phyloP scores from a whole-genome alignment of 169 alveolate genomes.

The Cryptosporidium tyzzeri region DNA sequence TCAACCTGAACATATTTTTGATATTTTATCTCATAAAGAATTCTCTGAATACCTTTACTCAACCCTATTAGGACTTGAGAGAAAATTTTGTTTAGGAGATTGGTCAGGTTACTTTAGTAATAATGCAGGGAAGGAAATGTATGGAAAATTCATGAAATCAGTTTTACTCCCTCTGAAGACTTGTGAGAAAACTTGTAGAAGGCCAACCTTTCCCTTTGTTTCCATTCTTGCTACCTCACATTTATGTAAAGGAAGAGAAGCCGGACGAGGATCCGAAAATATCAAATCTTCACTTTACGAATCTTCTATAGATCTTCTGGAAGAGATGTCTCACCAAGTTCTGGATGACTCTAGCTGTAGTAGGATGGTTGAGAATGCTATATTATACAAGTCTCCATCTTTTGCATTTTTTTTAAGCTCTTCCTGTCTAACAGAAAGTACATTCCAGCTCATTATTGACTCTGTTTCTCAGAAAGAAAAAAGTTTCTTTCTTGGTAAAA shows the following conservation, averaged over 20 bases:
- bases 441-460: conserved; percentile 5
- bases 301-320: conserved; percentile 1
- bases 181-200: not conserved
- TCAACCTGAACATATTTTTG: conserved; percentile 38
- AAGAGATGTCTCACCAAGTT: not conserved
- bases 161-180: not conserved
- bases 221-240: not conserved
- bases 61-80: not conserved
- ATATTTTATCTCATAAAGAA: conserved; percentile 14
- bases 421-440: not conserved
- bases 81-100: not conserved
- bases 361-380: not conserved
- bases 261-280: not conserved
- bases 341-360: not conserved
- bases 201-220: conserved; percentile 23
- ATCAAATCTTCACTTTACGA: conserved; percentile 8
- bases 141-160: not conserved
- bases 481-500: not conserved
- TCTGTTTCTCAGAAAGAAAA: not conserved
- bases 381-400: conserved; percentile 11
- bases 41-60: conserved; percentile 2
- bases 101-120: conserved; percentile 48
- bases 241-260: conserved; percentile 19
- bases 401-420: conserved; percentile 30
- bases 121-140: not conserved